These are phyloP conservation scores for Xanthoceras sorbifolium DNA, from an alignment of 345 rosid genomes.

Conservation along the genomic window DNA sequence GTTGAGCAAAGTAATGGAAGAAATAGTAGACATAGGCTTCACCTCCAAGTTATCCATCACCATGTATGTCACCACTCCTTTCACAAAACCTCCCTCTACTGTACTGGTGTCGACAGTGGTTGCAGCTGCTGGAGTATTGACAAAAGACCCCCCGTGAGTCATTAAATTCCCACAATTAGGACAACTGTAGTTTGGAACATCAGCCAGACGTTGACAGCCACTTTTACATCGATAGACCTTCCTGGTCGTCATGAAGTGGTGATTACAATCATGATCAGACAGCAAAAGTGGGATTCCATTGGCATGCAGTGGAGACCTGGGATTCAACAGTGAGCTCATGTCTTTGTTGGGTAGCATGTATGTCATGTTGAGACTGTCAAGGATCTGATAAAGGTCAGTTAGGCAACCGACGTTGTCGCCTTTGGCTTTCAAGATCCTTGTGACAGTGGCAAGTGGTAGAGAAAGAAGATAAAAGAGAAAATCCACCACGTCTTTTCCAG, in stretches of 20 bases:
- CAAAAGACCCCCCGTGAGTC: neutral
- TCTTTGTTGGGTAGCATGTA: slow-evolving; percentile 14
- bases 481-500: slow-evolving; percentile 35
- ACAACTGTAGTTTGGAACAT: neutral
- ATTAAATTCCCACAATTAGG: neutral
- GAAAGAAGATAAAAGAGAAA: slow-evolving; percentile 28
- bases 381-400: slow-evolving; percentile 18
- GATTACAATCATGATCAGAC: neutral
- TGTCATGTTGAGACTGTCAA: slow-evolving; percentile 16
- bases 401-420: slow-evolving; percentile 20
- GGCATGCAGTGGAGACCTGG: neutral
- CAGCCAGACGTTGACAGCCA: neutral
- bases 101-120: neutral
- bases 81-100: slow-evolving; percentile 35
- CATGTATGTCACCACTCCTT: slow-evolving; percentile 31
- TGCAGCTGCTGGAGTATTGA: neutral
- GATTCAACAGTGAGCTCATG: slow-evolving; percentile 20
- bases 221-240: too few relatives aligned
- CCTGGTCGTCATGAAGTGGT: too few relatives aligned
- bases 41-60: slow-evolving; percentile 34
- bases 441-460: slow-evolving; percentile 23
- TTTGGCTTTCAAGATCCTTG: neutral
- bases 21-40: slow-evolving; percentile 29
- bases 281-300: neutral
- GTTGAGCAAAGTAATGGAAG: slow-evolving; percentile 22